These are phyloP conservation scores for Pseudogymnoascus sp. DNA, from an alignment of 2,329 filamentous ascomycete genomes.

Conservation along the genomic window DNA sequence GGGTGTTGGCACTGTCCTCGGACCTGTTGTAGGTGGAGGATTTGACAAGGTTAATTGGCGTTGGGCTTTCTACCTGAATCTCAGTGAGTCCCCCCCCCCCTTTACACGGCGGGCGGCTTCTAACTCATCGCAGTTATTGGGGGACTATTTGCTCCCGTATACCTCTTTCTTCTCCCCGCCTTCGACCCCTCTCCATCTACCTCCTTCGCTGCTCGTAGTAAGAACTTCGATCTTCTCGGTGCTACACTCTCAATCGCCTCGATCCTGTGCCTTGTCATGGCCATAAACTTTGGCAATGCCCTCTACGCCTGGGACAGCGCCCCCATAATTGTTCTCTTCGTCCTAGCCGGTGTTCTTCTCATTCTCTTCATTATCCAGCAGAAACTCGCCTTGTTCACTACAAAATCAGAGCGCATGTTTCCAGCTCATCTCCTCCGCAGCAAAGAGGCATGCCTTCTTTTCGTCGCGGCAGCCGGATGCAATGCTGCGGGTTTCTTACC, in stretches of 20 bases:
- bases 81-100: slow-evolving; percentile 15
- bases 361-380: slow-evolving; percentile 13
- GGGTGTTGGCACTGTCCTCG: slow-evolving; percentile 18
- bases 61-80: slow-evolving; percentile 30
- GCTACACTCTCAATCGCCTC: slow-evolving; percentile 23
- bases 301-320: slow-evolving; percentile 20
- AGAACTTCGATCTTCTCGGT: slow-evolving; percentile 30
- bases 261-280: slow-evolving; percentile 22
- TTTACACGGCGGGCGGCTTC: neutral
- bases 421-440: slow-evolving; percentile 18
- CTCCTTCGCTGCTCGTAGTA: neutral
- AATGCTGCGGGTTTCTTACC: slow-evolving; percentile 39
- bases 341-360: slow-evolving; percentile 34
- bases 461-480: slow-evolving; percentile 37
- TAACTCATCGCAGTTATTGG: neutral
- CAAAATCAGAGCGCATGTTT: slow-evolving; percentile 14
- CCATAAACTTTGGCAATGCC: slow-evolving; percentile 24
- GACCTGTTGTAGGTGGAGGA: slow-evolving; percentile 24
- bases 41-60: slow-evolving; percentile 30
- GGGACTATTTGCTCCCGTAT: slow-evolving; percentile 14
- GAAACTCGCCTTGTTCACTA: slow-evolving; percentile 20
- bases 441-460: slow-evolving; percentile 18
- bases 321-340: slow-evolving; percentile 25
- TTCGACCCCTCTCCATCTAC: slow-evolving; percentile 9
- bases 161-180: slow-evolving; percentile 17